Evolutionary conservation across 1,284 basidiomycete genomes (phyloP).

Genomic region (Apiotrichum porosum): DNA sequence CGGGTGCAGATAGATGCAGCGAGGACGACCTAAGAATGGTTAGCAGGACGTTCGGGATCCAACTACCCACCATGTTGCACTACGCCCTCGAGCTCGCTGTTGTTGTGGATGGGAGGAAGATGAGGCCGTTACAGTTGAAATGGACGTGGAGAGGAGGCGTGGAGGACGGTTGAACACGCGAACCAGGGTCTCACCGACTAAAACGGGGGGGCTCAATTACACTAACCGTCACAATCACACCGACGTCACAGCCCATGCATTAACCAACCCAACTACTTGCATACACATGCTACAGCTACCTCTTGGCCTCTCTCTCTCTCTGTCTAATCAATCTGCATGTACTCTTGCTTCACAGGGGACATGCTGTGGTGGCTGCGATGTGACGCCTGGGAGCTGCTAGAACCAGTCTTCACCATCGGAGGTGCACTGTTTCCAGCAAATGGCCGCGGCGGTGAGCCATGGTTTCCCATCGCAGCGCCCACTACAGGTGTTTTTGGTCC

Average conservation of each 20-base stretch:
- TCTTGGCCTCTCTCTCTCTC: too few relatives aligned
- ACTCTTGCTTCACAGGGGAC: conserved; percentile 12
- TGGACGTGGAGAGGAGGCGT: not conserved
- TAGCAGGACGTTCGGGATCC: not conserved
- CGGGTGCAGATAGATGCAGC: conserved; percentile 78
- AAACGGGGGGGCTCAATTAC: too few relatives aligned
- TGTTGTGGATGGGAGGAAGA: not conserved
- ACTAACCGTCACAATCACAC: too few relatives aligned
- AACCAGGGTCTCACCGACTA: too few relatives aligned
- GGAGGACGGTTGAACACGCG: too few relatives aligned
- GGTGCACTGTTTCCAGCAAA: not conserved
- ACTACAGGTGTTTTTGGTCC: conserved; percentile 3
- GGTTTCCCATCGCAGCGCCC: too few relatives aligned
- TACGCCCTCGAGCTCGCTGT: conserved; percentile 1
- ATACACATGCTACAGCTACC: too few relatives aligned
- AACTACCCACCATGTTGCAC: conserved; percentile 8
- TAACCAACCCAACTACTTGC: too few relatives aligned
- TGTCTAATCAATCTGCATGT: conserved; percentile 9
- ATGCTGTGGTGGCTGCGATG: conserved; percentile 3
- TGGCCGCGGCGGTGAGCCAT: not conserved
- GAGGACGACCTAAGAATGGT: conserved; percentile 52
- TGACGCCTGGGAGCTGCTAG: not conserved
- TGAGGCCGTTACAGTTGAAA: not conserved
- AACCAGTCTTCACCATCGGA: not conserved
- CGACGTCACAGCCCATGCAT: too few relatives aligned